Conservation (phyloP, 805 yeast genomes). For the Kodamaea lidongshanica region DNA sequence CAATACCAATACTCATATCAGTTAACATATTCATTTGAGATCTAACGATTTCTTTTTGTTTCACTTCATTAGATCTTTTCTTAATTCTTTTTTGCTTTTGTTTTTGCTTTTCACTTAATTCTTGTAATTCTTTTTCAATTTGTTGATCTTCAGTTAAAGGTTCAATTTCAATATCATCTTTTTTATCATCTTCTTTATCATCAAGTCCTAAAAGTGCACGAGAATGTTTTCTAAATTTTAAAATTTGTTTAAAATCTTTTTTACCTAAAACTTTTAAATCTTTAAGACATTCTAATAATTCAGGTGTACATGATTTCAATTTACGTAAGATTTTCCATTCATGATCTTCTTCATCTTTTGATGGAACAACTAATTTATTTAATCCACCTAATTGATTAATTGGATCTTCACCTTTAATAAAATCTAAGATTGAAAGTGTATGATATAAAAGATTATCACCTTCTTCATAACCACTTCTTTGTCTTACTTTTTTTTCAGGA, state of each 20-base stretch:
- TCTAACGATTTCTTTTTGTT: conserved; percentile 81
- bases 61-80: conserved; percentile 72
- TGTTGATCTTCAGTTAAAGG: conserved; percentile 81
- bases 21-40: conserved; percentile 96
- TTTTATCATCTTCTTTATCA: conserved; percentile 44
- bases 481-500: conserved; percentile 86
- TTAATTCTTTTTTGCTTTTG: conserved; percentile 71
- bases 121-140: conserved; percentile 78
- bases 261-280: conserved; percentile 92
- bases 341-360: conserved; percentile 38
- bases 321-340: conserved; percentile 70
- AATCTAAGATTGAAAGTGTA: conserved; percentile 68
- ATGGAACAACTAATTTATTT: conserved; percentile 58
- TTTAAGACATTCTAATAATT: conserved; percentile 74
- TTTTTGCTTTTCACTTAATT: conserved; percentile 64
- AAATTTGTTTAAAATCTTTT: conserved; percentile 79
- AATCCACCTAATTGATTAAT: conserved; percentile 73
- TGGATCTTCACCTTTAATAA: conserved; percentile 76
- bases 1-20: conserved; percentile 88
- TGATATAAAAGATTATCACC: conserved; percentile 75
- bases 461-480: conserved; percentile 95
- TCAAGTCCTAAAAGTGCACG: conserved; percentile 70
- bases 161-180: conserved; percentile 54
- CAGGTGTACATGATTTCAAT: conserved; percentile 71
- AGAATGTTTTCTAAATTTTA: conserved; percentile 86